phyloP scores from a whole-genome alignment of 345 rosid species.

The Aquilaria sinensis region DNA sequence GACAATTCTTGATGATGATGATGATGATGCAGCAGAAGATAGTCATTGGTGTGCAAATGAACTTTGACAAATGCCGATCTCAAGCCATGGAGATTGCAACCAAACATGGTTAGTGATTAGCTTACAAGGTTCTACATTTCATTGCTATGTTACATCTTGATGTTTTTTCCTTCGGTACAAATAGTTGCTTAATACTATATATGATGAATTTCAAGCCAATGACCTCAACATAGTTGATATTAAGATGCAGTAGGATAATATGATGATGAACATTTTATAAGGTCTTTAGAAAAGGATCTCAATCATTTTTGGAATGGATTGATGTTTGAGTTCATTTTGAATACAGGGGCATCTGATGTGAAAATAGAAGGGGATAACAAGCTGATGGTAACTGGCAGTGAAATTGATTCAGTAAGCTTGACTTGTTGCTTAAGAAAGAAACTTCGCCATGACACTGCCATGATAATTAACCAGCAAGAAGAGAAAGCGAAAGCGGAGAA shows the following conservation, averaged over 20 bases:
- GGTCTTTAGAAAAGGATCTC: no score
- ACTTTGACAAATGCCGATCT: slow-evolving; percentile 13
- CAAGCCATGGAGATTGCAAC: slow-evolving; percentile 18
- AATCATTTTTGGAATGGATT: no score
- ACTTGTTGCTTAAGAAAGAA: slow-evolving; percentile 10
- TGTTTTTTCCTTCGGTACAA: no score
- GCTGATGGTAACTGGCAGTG: slow-evolving; percentile 13
- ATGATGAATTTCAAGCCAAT: no score
- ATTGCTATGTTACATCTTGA: no score
- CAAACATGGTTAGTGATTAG: background rate
- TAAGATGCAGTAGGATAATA: no score
- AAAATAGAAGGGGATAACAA: slow-evolving; percentile 11
- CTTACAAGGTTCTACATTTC: no score
- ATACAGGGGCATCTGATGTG: slow-evolving; percentile 8
- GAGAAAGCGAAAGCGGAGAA: background rate
- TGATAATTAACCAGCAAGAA: slow-evolving; percentile 5
- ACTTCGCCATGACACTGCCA: background rate
- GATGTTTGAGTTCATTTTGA: no score
- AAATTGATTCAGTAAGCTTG: slow-evolving; percentile 11
- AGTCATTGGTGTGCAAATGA: slow-evolving; percentile 3
- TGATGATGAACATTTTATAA: no score
- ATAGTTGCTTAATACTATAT: no score
- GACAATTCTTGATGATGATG: no score
- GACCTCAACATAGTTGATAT: no score
- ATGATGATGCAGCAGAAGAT: slow-evolving; percentile 14